Evolutionary conservation across 2,329 filamentous ascomycete species (phyloP), one percentile per base, ranked within the genome.

Genomic region (Verticillium albo-atrum): DNA sequence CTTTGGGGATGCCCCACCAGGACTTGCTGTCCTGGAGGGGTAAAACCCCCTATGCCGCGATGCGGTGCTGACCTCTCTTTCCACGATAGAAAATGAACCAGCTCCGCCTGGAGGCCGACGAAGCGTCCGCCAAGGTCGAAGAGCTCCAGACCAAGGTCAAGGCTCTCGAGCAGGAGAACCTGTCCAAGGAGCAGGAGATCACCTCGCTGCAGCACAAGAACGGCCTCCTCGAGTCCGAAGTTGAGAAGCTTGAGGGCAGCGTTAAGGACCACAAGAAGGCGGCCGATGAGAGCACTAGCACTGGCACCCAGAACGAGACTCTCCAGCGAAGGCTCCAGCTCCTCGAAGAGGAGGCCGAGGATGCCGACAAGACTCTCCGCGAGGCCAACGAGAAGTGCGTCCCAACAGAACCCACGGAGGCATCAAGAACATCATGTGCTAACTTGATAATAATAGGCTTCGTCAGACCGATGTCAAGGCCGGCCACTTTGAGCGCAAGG

Each of bases 401-500:
- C 57, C 23, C 30, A 20, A 50, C 25, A 50, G 10, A 7, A 20
- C 42, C 20, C 42, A 5, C 14, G 14, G 4, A 9, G 7, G 20
- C 10, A 9, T 37, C 6, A 56, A 50, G 42, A 42, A 25, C 50
- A 55, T 42, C 58, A 56, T 52, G 15, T n/a, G 23, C 54, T 54
- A 54, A 61, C 53, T 34, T 26, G 52, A 35, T 56, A 62, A 62
- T 59, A 55, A 66, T 69, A 99, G 95, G 82, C 91, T 98, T 74
- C 93, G 95, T 77, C 93, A 97, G 82, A 97, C 95, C 80, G 95
- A 99, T 76, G 92, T 98, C 81, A 98, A 98, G 85, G 93, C 94
- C 72, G 95, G 94, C 71, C 94, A 99, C 83, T 98, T 94, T 79
- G 95, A 99, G 83, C 95, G 95, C 80, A 98, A 98, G 85, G 95